Evolutionary conservation across 179 eudicot species (phyloP), one percentile per base, ranked within the genome.

Genomic region (Amaranthus tricolor): DNA sequence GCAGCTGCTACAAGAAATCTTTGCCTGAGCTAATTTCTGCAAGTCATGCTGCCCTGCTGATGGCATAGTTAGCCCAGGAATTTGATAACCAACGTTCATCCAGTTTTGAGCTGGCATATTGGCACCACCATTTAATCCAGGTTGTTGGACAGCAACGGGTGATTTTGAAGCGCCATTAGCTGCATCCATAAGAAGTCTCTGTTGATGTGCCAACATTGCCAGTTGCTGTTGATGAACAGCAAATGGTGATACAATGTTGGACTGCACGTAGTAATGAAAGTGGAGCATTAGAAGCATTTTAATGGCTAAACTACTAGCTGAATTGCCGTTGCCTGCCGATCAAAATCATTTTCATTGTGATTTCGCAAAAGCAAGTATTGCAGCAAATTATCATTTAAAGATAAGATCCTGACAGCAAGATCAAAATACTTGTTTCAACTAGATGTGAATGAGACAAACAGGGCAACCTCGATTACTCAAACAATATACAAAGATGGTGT

Each of bases 201-300:
- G 99, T 71, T 95, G 99, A 71, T 93, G 99, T 60, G 97, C 96
- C 65, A 95, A 79, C 90, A 93, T 83, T 43, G 91, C 96, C 58
- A 95, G 84, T 82, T 95, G 99, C 80, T 92, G 96, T 75, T 95
- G 97, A 83, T 93, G 98, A 62, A 78, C n/a, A 74, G 93, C 81
- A 80, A 87, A 93, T 67, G 99, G 99, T 9, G 98, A 89, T 74
- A 86, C 93, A 78, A 88, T 88, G 79, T 91, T 93, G 76, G 95
- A 82, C 99, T 95, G 96, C 87, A 85, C 74, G 48, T 44, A 31
- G 40, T 7, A 67, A 17, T 57, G n/a, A 24, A 9, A 59, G 20
- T 15, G 19, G 24, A 73, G 24, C 48, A 47, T 59, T 43, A 63
- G 64, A 59, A 19, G 6, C 13, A 48, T 60, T 19, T 72, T 43